Conservation (phyloP, 768 basidiomycete genomes). For the Boletus sp. region DNA sequence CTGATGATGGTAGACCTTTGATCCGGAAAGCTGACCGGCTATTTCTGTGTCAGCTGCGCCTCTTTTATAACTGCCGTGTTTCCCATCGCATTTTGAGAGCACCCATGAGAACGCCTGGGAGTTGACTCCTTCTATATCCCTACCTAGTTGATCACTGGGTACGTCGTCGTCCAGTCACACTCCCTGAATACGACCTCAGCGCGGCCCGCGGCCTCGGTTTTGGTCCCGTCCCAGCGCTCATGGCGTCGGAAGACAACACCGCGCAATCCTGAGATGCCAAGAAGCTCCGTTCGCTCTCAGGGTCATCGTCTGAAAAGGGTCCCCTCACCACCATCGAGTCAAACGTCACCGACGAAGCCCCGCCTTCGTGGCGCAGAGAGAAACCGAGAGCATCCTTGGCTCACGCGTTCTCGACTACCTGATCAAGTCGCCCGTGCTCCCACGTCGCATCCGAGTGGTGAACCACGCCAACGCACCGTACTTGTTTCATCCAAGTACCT, state of each 20-base stretch:
- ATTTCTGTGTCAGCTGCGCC: not conserved
- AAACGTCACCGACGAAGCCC: constrained; percentile 24
- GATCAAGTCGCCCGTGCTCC: constrained; percentile 30
- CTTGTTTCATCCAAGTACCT: constrained; percentile 10
- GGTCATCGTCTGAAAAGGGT: not conserved
- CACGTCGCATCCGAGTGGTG: not conserved
- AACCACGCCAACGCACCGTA: not conserved
- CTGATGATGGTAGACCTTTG: not conserved
- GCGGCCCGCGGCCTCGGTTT: constrained; percentile 15
- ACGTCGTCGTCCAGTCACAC: not conserved
- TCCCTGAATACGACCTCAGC: constrained; percentile 8
- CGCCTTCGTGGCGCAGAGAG: not conserved
- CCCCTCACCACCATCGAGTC: constrained; percentile 22
- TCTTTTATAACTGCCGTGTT: not conserved
- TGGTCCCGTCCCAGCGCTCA: constrained; percentile 18
- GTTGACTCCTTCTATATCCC: not conserved
- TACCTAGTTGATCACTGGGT: not conserved
- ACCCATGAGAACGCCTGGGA: not conserved
- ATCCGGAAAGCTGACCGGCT: not conserved
- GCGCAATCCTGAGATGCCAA: constrained; percentile 24
- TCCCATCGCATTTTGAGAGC: not conserved
- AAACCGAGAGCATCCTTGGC: constrained; percentile 1
- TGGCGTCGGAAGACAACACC: constrained; percentile 17
- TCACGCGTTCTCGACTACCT: constrained; percentile 32
- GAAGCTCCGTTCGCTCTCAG: constrained; percentile 18